phyloP scores from a whole-genome alignment of 2,329 filamentous ascomycete genomes.

The Ophiostoma sp. region DNA sequence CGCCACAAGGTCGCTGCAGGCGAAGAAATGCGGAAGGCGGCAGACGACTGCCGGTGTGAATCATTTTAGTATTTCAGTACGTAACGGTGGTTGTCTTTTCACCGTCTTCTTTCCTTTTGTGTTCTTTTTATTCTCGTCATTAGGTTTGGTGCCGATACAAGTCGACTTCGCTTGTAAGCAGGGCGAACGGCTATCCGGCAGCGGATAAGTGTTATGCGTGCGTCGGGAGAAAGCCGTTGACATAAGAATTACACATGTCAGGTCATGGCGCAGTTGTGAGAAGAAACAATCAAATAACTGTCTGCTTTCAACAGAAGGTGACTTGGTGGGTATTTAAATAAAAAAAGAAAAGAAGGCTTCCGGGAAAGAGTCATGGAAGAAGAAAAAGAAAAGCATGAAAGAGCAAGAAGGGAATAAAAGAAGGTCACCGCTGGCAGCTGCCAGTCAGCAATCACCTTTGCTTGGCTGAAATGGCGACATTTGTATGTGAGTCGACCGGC shows the following conservation, averaged over 20 bases:
- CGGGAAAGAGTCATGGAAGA: background rate
- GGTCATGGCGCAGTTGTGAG: background rate
- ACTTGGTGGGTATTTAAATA: background rate
- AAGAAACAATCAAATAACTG: background rate
- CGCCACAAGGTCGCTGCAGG: background rate
- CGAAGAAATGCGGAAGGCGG: background rate
- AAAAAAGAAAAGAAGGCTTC: background rate
- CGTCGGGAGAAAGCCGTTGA: background rate
- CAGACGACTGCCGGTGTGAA: background rate
- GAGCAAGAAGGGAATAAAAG: too few relatives aligned
- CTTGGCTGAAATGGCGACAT: slow-evolving; percentile 17
- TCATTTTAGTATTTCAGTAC: too few relatives aligned
- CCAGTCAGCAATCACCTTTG: background rate
- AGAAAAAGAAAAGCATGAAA: background rate
- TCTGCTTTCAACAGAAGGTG: too few relatives aligned
- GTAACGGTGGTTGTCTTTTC: background rate
- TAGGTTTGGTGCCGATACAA: background rate
- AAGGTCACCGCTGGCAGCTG: background rate
- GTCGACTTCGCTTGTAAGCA: background rate
- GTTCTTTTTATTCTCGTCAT: background rate
- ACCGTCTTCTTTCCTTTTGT: background rate
- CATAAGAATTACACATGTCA: background rate
- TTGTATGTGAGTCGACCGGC: background rate
- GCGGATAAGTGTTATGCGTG: background rate
- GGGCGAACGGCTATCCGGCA: background rate